Evolutionary conservation across 1,284 basidiomycete species (phyloP).

Genomic region (Puccinia coronata): DNA sequence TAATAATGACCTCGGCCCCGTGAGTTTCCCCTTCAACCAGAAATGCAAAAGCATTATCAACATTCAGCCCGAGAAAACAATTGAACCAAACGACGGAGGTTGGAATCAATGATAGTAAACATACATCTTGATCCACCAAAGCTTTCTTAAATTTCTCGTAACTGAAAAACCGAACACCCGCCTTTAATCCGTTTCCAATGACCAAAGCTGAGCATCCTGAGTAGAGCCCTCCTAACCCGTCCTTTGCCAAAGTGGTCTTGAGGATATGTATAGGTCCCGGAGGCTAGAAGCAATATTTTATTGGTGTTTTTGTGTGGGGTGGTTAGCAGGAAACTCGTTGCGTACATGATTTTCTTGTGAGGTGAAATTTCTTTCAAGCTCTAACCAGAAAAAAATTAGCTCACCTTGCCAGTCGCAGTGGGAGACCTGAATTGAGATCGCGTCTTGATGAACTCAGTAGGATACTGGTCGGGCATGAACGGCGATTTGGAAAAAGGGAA

Average conservation of each 20-base stretch:
- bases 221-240: slow-evolving; percentile 76
- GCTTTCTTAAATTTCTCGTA: slow-evolving; percentile 90
- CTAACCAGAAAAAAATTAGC: slow-evolving; percentile 63
- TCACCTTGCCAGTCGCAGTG: slow-evolving; percentile 27
- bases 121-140: slow-evolving; percentile 77
- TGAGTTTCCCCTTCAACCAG: slow-evolving; percentile 76
- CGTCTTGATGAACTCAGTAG: slow-evolving; percentile 85
- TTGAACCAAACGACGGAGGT: neutral
- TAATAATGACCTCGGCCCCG: slow-evolving; percentile 76
- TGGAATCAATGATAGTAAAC: slow-evolving; percentile 30
- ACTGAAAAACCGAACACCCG: slow-evolving; percentile 88
- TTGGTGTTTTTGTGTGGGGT: slow-evolving; percentile 30
- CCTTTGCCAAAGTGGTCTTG: slow-evolving; percentile 69
- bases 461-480: slow-evolving; percentile 69
- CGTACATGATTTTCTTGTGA: neutral
- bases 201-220: slow-evolving; percentile 83
- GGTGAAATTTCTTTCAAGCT: slow-evolving; percentile 54
- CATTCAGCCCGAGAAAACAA: neutral
- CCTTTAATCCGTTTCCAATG: slow-evolving; percentile 85
- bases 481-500: neutral
- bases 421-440: slow-evolving; percentile 62
- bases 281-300: slow-evolving; percentile 62
- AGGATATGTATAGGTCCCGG: slow-evolving; percentile 71
- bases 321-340: neutral
- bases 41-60: slow-evolving; percentile 39